A percentile compares a stretch with the other conserved stretches of the same genome.
Conservation (phyloP, 371 early-diverging fungal species). For the Apophysomyces elegans region DNA sequence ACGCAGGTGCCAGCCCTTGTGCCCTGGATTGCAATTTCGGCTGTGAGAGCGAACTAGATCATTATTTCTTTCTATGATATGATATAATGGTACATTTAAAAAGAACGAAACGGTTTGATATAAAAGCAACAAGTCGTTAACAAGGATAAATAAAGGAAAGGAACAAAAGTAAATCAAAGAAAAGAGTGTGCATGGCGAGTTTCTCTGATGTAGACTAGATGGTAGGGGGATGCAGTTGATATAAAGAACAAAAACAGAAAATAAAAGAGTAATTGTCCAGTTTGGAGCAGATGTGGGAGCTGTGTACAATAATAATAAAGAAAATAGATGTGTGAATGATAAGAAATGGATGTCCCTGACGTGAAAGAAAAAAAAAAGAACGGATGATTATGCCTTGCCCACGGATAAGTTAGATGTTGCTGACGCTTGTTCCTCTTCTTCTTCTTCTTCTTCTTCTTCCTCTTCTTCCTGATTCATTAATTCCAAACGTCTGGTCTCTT, state of each 20-base stretch:
- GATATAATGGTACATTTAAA: constrained; percentile 11
- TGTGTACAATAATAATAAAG: constrained; percentile 2
- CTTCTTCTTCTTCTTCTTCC: constrained; percentile 23
- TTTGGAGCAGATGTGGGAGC: neutral
- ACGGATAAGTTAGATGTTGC: constrained; percentile 23
- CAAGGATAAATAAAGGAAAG: neutral
- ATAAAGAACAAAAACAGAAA: neutral
- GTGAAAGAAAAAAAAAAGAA: neutral
- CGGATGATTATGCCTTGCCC: constrained; percentile 11
- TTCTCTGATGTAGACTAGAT: neutral
- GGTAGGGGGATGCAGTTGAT: constrained; percentile 1
- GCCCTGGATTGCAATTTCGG: too few species aligned
- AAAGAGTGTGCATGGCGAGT: neutral
- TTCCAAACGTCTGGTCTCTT: constrained; percentile 26
- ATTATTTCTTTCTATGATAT: constrained; percentile 2
- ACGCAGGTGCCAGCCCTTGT: too few species aligned
- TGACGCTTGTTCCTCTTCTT: constrained; percentile 26
- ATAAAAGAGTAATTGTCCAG: neutral
- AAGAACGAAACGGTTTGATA: neutral
- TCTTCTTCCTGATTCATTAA: constrained; percentile 25
- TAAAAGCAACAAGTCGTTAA: neutral
- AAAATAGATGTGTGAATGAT: neutral
- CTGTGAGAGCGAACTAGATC: neutral
- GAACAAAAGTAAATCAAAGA: neutral
- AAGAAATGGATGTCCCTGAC: neutral